These are phyloP conservation scores for Urostyla sp. DNA, from an alignment of 73 alveolate species.

Conservation along the genomic window DNA sequence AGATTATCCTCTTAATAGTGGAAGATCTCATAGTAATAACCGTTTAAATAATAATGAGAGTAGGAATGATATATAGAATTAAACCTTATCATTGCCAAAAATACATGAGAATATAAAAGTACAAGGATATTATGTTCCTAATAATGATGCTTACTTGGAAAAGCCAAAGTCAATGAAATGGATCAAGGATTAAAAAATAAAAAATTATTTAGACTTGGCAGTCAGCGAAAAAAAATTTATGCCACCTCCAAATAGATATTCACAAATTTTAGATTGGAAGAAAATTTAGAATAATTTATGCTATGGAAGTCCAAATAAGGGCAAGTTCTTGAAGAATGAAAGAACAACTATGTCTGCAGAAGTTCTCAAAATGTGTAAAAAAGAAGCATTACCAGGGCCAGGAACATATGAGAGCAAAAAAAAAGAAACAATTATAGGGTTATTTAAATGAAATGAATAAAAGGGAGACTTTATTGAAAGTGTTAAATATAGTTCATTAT, in stretches of 20 bases:
- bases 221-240: conserved; percentile 7
- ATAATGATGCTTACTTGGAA: not conserved
- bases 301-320: conserved; percentile 29
- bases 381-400: conserved; percentile 43
- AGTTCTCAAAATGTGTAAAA: not conserved
- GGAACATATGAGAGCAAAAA: conserved; percentile 18
- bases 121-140: conserved; percentile 32
- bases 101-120: too few species aligned
- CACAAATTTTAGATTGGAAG: conserved; percentile 21
- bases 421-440: not conserved
- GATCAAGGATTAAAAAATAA: not conserved
- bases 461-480: conserved; percentile 33
- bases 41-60: too few species aligned
- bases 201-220: not conserved
- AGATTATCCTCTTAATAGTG: too few species aligned
- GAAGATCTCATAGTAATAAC: too few species aligned
- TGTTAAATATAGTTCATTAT: conserved; percentile 1
- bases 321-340: conserved; percentile 20
- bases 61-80: too few species aligned
- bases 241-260: conserved; percentile 46
- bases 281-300: not conserved
- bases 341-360: conserved; percentile 23
- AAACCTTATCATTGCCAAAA: too few species aligned
- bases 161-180: not conserved
- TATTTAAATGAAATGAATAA: conserved; percentile 32